These are phyloP conservation scores for Didymella arachidicola DNA, from an alignment of 2,329 filamentous ascomycete genomes.

Conservation along the genomic window DNA sequence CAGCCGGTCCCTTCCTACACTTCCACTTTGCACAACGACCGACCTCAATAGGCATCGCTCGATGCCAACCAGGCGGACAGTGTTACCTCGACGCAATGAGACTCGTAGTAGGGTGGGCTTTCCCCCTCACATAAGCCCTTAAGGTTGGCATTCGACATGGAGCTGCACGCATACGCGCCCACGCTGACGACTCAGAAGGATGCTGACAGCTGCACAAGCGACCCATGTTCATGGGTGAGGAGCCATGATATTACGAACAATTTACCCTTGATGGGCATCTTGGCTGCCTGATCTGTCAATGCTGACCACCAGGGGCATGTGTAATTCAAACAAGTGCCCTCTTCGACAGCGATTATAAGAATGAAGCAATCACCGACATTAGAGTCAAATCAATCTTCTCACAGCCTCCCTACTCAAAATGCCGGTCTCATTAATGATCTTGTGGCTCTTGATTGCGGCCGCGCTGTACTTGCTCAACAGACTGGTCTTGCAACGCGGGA, in stretches of 20 bases:
- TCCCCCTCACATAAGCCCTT: constrained; percentile 11
- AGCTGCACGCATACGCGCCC: neutral
- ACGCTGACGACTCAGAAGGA: neutral
- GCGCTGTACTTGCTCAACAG: neutral
- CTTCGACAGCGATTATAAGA: neutral
- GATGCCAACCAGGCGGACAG: neutral
- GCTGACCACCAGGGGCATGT: constrained; percentile 1
- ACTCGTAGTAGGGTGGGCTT: neutral
- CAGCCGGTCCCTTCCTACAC: neutral
- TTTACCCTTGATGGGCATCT: neutral
- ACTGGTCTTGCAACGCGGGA: neutral
- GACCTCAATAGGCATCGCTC: neutral
- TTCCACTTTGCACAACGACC: neutral
- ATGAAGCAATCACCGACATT: neutral
- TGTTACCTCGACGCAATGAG: neutral
- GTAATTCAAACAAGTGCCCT: neutral
- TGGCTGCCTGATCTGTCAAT: neutral
- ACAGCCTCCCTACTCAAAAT: neutral
- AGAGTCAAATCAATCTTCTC: neutral
- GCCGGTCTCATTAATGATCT: neutral
- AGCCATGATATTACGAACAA: neutral
- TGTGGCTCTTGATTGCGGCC: neutral
- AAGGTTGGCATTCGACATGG: neutral
- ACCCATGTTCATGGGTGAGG: neutral
- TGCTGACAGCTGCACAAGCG: neutral